phyloP scores from a whole-genome alignment of 768 basidiomycete species.

The Phlebiopsis flavidoalba region DNA sequence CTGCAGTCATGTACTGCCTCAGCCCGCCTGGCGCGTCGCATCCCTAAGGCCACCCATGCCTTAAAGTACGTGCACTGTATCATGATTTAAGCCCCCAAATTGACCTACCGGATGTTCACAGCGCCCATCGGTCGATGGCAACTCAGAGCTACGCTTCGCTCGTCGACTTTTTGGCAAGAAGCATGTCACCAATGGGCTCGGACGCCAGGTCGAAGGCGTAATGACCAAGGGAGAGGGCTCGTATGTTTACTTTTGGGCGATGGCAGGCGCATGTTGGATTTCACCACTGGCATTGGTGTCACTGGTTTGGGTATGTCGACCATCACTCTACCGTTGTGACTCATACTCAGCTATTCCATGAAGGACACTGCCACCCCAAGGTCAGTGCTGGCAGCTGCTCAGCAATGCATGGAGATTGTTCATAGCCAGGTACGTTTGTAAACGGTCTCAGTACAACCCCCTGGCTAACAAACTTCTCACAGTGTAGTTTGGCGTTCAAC shows the following conservation, averaged over 20 bases:
- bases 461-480: neutral
- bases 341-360: neutral
- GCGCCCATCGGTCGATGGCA: neutral
- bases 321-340: neutral
- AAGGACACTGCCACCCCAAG: slow-evolving; percentile 85
- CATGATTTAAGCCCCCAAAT: neutral
- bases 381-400: slow-evolving; percentile 85
- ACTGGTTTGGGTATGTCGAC: slow-evolving; percentile 61
- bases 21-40: neutral
- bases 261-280: slow-evolving; percentile 74
- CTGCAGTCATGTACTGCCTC: slow-evolving; percentile 8
- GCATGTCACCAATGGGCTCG: slow-evolving; percentile 42
- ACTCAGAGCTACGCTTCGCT: slow-evolving; percentile 15
- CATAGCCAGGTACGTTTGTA: slow-evolving; percentile 59
- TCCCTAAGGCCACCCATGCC: neutral
- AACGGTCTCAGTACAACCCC: neutral
- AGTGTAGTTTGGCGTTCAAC: slow-evolving; percentile 90
- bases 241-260: slow-evolving; percentile 68
- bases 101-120: neutral
- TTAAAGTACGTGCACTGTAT: neutral
- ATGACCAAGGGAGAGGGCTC: slow-evolving; percentile 69
- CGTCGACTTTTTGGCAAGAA: slow-evolving; percentile 35
- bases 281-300: slow-evolving; percentile 86
- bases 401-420: slow-evolving; percentile 77
- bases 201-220: slow-evolving; percentile 43